These are phyloP conservation scores for Allomyces macrogynus DNA, from an alignment of 192 early-diverging fungal genomes.

Conservation along the genomic window DNA sequence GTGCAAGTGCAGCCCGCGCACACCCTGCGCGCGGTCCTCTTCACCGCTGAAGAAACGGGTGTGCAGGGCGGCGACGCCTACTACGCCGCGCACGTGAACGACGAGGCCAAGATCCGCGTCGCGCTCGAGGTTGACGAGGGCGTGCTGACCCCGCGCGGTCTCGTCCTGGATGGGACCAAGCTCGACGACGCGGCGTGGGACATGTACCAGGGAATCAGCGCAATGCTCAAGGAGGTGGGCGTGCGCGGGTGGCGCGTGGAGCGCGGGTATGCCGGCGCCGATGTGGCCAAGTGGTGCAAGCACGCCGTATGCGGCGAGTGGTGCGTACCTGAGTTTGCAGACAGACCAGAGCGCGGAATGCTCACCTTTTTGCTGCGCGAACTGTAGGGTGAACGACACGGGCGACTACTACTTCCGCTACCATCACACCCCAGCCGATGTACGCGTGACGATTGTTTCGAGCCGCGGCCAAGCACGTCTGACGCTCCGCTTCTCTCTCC, in stretches of 20 bases:
- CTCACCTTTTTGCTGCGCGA: conserved; percentile 6
- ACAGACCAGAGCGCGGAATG: no score
- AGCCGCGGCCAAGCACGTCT: no score
- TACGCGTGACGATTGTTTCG: not conserved
- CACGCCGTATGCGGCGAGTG: conserved; percentile 35
- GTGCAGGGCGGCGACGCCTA: conserved; percentile 32
- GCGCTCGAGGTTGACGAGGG: conserved; percentile 39
- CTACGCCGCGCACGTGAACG: conserved; percentile 12
- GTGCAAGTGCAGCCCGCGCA: conserved; percentile 17
- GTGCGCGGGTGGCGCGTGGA: conserved; percentile 20
- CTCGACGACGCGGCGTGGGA: conserved; percentile 12
- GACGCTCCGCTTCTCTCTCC: no score
- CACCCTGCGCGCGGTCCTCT: conserved; percentile 38
- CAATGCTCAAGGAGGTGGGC: conserved; percentile 10
- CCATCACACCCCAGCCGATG: conserved; percentile 20
- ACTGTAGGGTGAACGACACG: conserved; percentile 8
- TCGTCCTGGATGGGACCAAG: conserved; percentile 12
- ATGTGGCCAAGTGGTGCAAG: conserved; percentile 27
- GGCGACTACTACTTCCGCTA: conserved; percentile 31
- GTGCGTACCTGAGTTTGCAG: no score
- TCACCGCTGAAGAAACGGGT: conserved; percentile 37
- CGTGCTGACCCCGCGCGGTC: conserved; percentile 39
- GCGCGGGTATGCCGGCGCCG: conserved; percentile 18
- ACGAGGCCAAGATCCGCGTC: conserved; percentile 17
- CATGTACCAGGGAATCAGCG: conserved; percentile 12